phyloP scores from a whole-genome alignment of 371 early-diverging fungal genomes.

The Capniomyces stellatus region DNA sequence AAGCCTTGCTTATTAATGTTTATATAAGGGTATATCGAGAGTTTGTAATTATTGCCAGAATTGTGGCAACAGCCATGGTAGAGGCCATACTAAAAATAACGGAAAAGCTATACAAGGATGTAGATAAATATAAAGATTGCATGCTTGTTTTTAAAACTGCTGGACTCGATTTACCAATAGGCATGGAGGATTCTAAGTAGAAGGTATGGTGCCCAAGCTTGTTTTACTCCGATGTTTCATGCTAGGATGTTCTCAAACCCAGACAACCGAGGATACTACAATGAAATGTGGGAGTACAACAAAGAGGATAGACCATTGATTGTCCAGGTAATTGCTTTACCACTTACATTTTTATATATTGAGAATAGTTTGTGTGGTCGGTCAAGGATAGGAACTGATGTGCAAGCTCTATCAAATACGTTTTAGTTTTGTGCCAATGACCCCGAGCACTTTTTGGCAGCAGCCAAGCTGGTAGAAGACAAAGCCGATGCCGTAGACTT shows the following conservation, averaged over 20 bases:
- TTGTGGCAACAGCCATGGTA: too few relatives aligned
- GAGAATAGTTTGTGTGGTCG: too few relatives aligned
- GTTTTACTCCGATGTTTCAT: slow-evolving; percentile 99
- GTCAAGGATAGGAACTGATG: too few relatives aligned
- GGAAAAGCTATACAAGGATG: too few relatives aligned
- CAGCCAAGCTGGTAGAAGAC: slow-evolving; percentile 68
- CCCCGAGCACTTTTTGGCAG: slow-evolving; percentile 62
- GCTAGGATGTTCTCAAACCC: slow-evolving; percentile 60
- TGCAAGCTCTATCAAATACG: slow-evolving; percentile 18
- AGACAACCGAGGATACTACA: slow-evolving; percentile 37
- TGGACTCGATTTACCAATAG: too few relatives aligned
- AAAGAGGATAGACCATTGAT: slow-evolving; percentile 73
- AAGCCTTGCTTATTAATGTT: too few relatives aligned
- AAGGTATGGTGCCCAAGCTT: slow-evolving; percentile 78
- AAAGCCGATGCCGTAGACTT: slow-evolving; percentile 93
- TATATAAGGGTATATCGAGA: too few relatives aligned
- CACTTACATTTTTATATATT: neutral
- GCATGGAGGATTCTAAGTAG: slow-evolving; percentile 89
- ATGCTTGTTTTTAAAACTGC: too few relatives aligned
- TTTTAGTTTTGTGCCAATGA: slow-evolving; percentile 91
- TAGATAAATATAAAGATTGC: too few relatives aligned
- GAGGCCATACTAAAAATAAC: too few relatives aligned
- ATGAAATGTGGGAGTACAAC: slow-evolving; percentile 60
- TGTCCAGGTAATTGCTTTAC: slow-evolving; percentile 38
- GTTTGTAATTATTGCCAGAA: too few relatives aligned